These are phyloP conservation scores for Monosporascus sp. DNA, from an alignment of 2,329 filamentous ascomycete genomes.

Conservation along the genomic window DNA sequence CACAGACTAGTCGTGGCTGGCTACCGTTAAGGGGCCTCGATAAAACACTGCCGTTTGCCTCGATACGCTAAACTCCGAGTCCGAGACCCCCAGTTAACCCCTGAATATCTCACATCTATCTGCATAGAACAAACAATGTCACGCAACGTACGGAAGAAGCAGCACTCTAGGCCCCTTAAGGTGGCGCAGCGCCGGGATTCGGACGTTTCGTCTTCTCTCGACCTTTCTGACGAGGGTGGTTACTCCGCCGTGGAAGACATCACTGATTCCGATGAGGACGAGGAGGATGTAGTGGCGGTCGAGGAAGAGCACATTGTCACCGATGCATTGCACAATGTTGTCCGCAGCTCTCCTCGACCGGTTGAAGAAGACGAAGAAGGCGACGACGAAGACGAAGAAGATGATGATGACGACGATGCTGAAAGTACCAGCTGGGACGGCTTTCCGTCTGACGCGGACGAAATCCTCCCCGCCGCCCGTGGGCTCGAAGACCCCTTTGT, in stretches of 20 bases:
- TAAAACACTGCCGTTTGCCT: slow-evolving; percentile 32
- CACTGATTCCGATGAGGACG: slow-evolving; percentile 71
- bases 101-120: slow-evolving; percentile 19
- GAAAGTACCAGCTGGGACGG: slow-evolving; percentile 51
- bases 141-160: slow-evolving; percentile 49
- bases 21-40: slow-evolving; percentile 6
- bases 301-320: slow-evolving; percentile 71
- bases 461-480: slow-evolving; percentile 26
- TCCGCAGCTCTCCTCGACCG: slow-evolving; percentile 48
- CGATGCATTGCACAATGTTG: slow-evolving; percentile 33
- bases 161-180: slow-evolving; percentile 38
- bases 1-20: background rate
- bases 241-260: slow-evolving; percentile 77
- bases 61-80: slow-evolving; percentile 13
- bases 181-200: slow-evolving; percentile 44
- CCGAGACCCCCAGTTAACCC: slow-evolving; percentile 16
- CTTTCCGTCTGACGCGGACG: slow-evolving; percentile 42
- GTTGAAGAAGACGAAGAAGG: slow-evolving; percentile 36
- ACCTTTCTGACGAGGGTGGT: slow-evolving; percentile 61
- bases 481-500: slow-evolving; percentile 33
- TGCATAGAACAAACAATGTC: slow-evolving; percentile 38
- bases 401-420: slow-evolving; percentile 30
- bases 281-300: slow-evolving; percentile 70
- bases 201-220: slow-evolving; percentile 49
- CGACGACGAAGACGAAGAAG: slow-evolving; percentile 35